Conservation (phyloP, 306 rosid species). For the Citrullus mucosospermus region DNA sequence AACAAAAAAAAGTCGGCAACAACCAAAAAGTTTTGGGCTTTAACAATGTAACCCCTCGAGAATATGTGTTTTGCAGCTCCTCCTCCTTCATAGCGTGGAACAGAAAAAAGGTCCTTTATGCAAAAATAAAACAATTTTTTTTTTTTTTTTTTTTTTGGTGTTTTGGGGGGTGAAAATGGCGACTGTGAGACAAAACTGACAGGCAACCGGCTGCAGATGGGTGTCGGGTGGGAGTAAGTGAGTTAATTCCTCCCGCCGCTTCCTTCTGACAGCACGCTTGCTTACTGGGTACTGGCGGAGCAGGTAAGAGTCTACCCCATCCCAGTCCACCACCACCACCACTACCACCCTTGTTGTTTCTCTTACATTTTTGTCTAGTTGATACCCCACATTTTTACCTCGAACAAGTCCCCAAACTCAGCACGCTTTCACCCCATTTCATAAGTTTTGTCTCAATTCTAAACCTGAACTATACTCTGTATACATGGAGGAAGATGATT, state of each 20-base stretch:
- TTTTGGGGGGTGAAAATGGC: slow-evolving; percentile 4
- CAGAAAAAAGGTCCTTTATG: too few species aligned
- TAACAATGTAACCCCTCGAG: neutral
- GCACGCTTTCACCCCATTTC: slow-evolving; percentile 27
- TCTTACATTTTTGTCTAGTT: slow-evolving; percentile 34
- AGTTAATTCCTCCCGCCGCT: slow-evolving; percentile 27
- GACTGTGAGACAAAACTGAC: neutral
- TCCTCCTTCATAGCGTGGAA: too few species aligned
- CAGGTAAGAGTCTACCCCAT: slow-evolving; percentile 15
- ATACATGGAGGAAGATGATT: neutral
- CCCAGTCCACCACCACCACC: neutral
- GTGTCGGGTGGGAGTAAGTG: slow-evolving; percentile 39
- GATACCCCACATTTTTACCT: slow-evolving; percentile 64
- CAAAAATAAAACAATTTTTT: too few species aligned
- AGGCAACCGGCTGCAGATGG: slow-evolving; percentile 62
- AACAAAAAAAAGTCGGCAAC: neutral
- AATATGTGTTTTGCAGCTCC: neutral
- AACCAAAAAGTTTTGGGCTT: slow-evolving; percentile 1
- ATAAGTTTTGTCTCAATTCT: too few species aligned
- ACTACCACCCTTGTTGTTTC: neutral
- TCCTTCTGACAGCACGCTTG: slow-evolving; percentile 44
- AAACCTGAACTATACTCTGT: neutral
- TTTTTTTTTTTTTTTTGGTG: too few species aligned
- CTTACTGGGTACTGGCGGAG: slow-evolving; percentile 39
- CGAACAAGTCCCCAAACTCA: slow-evolving; percentile 22